Evolutionary conservation across 2,329 filamentous ascomycete genomes (phyloP), one percentile per base, ranked within the genome.

Genomic region (Verticillium klebahnii): DNA sequence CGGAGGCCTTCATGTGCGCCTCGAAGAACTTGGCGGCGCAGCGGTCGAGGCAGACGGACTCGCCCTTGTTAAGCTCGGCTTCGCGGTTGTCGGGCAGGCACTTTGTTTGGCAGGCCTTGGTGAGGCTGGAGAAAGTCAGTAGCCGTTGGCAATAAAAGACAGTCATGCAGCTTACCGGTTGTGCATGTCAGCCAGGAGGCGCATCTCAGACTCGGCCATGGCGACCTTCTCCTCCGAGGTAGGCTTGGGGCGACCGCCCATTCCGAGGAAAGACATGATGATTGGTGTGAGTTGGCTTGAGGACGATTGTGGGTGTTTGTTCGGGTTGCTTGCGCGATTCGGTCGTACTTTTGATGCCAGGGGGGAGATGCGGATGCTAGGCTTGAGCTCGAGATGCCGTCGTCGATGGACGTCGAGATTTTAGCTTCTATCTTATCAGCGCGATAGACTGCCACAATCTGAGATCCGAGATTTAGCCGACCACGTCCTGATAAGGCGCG

Each of bases 11-110:
- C 83, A 97, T 88, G 77, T 97, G 96, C 72, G 97, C 93, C 71
- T 98, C 94, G 80, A 99, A 97, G 83, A 98, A 99, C 83, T 99
- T 99, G 74, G 91, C 86, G 62, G 96, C 91, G 80, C 96, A 99
- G 73, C 95, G 92, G 81, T 99, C 95, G 70, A 99, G 88, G 82
- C 96, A 99, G 70, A 99, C 95, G 69, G 90, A 93, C 80, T 99
- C 95, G 84, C 93, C 96, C 83, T 99, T 99, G 87, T 97, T 97
- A 72, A 99, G 88, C 71, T 99, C 94, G 76, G 86, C 88, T 82
- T 99, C 95, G 76, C 93, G 92, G 87, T 98, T 99, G 71, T 94
- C 88, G 65, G 94, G 94, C 69, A 99, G 86, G 80, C 95, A 99
- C 83, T 99, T 99, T 75, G 90, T 88, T 69, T 91, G 88, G 86